Base-by-base conservation (phyloP, 1,284 basidiomycete genomes). In the Ustanciosporium gigantosporum region DNA sequence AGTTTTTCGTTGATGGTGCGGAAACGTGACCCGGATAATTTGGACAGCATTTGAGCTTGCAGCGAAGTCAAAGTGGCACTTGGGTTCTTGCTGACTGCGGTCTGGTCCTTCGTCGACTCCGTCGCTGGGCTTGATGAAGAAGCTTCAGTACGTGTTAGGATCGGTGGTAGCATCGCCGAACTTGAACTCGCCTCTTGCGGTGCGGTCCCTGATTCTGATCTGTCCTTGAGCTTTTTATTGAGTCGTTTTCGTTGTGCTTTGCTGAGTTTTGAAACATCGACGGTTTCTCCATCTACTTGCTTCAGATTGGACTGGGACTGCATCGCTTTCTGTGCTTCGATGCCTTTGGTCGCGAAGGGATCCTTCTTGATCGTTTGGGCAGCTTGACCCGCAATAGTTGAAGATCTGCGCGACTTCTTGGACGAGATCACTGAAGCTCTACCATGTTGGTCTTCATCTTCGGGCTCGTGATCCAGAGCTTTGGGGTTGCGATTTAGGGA, bases 1-100 rank as follows among this genome's bases (percentile, higher is more conserved):
- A 78, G 65, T 35, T 61, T 66, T 42, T 78, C 74, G 55, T 78
- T 78, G 55, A 78, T 67, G n/a, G 72, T 62, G 16, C 77, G 70
- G 34, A 78, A 78, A n/a, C 73, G 68, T 2, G 76, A 67, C 20
- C 77, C 77, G 7, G 66, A 65, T 13, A 78, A 62, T 24, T 68
- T 64, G 25, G 60, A 56, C 21, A 65, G 52, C 62, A 75, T 73
- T 29, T 68, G 59, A 5, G 66, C 58, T 40, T 73, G 70, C 3
- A 66, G 41, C 8, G 66, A 46, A 9, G 68, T 73, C 21, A 71
- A 37, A 13, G 46, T 20, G 5, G 42, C 23, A 8, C 22, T 9
- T 7, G 9, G 14, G 17, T 35, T 9, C 11, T 19, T 35, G 32
- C 9, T 11, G 9, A 11, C 14, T 9, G 32, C 17, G 9, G 9